Evolutionary conservation across 495 filamentous ascomycete genomes (phyloP).

Genomic region (Neurospora sp.): DNA sequence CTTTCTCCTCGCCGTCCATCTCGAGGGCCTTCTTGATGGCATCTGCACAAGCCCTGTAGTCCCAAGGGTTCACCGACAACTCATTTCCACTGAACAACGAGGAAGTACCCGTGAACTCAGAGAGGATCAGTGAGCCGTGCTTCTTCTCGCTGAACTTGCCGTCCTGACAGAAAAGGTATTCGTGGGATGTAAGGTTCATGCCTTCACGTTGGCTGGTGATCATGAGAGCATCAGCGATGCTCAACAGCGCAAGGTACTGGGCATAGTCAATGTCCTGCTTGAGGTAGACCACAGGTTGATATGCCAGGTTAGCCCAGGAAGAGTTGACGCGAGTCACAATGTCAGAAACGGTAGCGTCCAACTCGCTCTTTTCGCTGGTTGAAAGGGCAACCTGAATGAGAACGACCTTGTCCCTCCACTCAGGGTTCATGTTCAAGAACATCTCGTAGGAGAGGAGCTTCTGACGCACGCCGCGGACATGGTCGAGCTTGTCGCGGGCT

Average conservation of each 20-base stretch:
- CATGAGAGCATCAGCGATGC: slow-evolving; percentile 81
- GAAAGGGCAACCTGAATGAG: slow-evolving; percentile 90
- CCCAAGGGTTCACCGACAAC: slow-evolving; percentile 87
- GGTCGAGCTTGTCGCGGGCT: slow-evolving; percentile 84
- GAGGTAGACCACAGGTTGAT: slow-evolving; percentile 86
- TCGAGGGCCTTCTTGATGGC: slow-evolving; percentile 74
- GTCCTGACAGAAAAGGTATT: slow-evolving; percentile 89
- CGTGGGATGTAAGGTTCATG: slow-evolving; percentile 90
- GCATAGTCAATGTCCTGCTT: slow-evolving; percentile 87
- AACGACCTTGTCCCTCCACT: slow-evolving; percentile 78
- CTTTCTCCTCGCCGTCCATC: slow-evolving; percentile 62
- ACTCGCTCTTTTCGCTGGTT: slow-evolving; percentile 73
- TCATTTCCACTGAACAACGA: slow-evolving; percentile 69
- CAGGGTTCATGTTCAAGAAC: slow-evolving; percentile 84
- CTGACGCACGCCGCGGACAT: slow-evolving; percentile 79
- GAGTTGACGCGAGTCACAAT: slow-evolving; percentile 92
- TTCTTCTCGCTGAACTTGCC: slow-evolving; percentile 62
- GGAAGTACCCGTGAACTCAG: slow-evolving; percentile 87
- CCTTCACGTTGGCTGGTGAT: slow-evolving; percentile 89
- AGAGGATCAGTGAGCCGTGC: slow-evolving; percentile 79
- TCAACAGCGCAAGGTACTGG: slow-evolving; percentile 81
- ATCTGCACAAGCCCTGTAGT: slow-evolving; percentile 73
- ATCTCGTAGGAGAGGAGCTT: slow-evolving; percentile 88
- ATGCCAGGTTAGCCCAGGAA: slow-evolving; percentile 72
- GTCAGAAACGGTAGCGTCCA: slow-evolving; percentile 78